Evolutionary conservation across 768 basidiomycete species (phyloP), one percentile per base, ranked within the genome.

Genomic region (Tylopilus plumbeoviolaceoides): DNA sequence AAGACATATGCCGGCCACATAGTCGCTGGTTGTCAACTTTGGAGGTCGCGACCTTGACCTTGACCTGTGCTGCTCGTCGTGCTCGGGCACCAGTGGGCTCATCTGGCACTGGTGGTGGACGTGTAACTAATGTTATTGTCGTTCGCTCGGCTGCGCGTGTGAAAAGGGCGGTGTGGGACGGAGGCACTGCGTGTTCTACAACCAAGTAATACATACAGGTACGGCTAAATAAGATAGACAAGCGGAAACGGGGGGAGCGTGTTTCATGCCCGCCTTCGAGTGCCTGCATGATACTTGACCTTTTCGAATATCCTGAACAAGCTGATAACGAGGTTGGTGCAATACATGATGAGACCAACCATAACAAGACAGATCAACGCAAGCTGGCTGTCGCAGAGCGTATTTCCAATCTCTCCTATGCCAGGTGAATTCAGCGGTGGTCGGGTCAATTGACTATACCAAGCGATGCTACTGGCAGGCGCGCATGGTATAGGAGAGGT

Each of bases 251-350:
- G 43, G 21, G 18, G n/a, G 5, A 49, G 20, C 9, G 25, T 28
- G n/a, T 23, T 14, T 63, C 53, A 60, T 35, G 53, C 30, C 41
- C 56, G 62, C 50, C 57, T 61, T 33, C 68, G 56, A 33, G 68
- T 63, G 44, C 73, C 72, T 17, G 77, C 77, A 55, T 80, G 82
- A 62, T 85, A 85, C 70, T 93, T 92, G 56, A 92, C 87, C 72
- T 91, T 91, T 68, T 93, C 89, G 60, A 93, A 91, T 53, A 93
- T 90, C 58, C 91, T 76, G 71, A 83, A 93, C 23, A 93, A 76
- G 56, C 85, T 87, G 61, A 95, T 91, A 59, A 92, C 74, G 57
- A 95, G 80, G 66, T 88, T 93, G 61, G 78, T 81, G 73, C 90
- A 88, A 69, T 95, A 92, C 69, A 87, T 81, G 53, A 90, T 62